Evolutionary conservation across 2,329 filamentous ascomycete genomes (phyloP).

Genomic region (Teratosphaeria destructans): DNA sequence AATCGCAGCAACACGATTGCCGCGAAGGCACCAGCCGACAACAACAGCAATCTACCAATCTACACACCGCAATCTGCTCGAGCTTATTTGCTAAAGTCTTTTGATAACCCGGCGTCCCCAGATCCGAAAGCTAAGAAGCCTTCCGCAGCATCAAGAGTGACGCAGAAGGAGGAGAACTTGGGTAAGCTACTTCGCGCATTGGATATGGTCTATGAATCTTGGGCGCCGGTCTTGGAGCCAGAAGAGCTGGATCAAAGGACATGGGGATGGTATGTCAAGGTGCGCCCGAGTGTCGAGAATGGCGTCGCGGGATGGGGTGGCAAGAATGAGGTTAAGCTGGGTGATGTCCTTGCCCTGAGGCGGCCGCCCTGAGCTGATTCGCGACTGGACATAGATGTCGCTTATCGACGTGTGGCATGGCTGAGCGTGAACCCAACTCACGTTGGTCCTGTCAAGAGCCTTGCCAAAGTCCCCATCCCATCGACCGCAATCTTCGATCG

Average conservation of each 20-base stretch:
- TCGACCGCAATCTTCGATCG: background rate
- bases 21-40: conserved; percentile 14
- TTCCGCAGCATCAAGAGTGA: conserved; percentile 41
- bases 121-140: conserved; percentile 38
- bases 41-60: conserved; percentile 51
- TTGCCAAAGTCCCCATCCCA: background rate
- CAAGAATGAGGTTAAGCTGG: conserved; percentile 59
- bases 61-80: conserved; percentile 62
- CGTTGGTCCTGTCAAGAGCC: background rate
- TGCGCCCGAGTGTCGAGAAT: conserved; percentile 64
- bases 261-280: conserved; percentile 71
- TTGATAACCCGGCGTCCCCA: conserved; percentile 37
- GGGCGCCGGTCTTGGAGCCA: conserved; percentile 52
- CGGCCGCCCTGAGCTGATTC: background rate
- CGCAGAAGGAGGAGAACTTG: conserved; percentile 60
- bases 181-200: conserved; percentile 60
- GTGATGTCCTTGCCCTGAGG: conserved; percentile 51
- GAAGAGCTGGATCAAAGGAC: conserved; percentile 64
- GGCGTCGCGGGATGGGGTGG: conserved; percentile 75
- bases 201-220: conserved; percentile 62
- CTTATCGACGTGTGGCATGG: background rate
- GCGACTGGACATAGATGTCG: background rate
- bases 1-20: conserved; percentile 22
- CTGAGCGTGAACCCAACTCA: background rate
- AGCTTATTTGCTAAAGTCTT: conserved; percentile 48